Evolutionary conservation across 1,284 basidiomycete genomes (phyloP).

Genomic region (Puccinia triticina): DNA sequence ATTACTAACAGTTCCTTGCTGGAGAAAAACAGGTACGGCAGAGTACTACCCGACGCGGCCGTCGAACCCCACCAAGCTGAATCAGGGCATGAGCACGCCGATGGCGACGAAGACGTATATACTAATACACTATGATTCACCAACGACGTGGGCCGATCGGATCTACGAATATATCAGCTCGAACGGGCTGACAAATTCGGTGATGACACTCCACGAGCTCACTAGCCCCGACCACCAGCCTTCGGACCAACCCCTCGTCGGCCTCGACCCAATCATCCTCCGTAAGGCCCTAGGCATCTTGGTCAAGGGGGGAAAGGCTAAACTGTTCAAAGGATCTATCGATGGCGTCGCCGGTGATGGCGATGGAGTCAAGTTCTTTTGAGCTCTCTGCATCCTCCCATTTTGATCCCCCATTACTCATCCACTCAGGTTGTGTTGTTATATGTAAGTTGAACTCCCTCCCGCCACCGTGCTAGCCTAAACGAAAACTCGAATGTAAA

Average conservation of each 20-base stretch:
- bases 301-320: slow-evolving; percentile 43
- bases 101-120: neutral
- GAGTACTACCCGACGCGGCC: slow-evolving; percentile 24
- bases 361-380: slow-evolving; percentile 50
- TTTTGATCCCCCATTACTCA: neutral
- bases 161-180: slow-evolving; percentile 32
- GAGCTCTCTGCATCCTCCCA: neutral
- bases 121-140: slow-evolving; percentile 32
- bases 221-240: neutral
- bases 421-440: neutral
- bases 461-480: no score
- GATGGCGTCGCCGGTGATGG: slow-evolving; percentile 44
- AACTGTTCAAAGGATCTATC: slow-evolving; percentile 40
- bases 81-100: neutral
- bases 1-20: neutral
- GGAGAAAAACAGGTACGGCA: slow-evolving; percentile 8
- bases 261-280: slow-evolving; percentile 33
- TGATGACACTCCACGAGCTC: slow-evolving; percentile 40
- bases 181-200: slow-evolving; percentile 41
- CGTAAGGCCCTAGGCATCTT: slow-evolving; percentile 26
- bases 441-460: no score
- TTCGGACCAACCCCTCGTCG: neutral
- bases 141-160: slow-evolving; percentile 2
- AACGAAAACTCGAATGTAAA: no score
- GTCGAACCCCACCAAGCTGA: neutral